Base-by-base conservation (phyloP, 352 stramenopile species). In the Phytophthora aleatoria region DNA sequence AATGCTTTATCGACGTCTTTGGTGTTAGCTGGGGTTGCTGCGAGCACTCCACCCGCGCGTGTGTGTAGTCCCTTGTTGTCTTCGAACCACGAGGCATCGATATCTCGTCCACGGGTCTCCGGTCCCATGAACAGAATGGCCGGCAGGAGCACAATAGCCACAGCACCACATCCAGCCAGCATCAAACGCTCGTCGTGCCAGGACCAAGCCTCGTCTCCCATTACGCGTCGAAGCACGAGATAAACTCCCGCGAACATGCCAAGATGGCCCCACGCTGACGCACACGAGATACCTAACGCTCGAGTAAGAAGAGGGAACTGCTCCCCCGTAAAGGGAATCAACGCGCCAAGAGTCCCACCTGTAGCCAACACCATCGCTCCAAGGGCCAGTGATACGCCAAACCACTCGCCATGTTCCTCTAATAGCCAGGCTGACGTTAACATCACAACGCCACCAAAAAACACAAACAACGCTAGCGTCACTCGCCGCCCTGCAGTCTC, bases 231-330 rank as follows among this genome's bases (percentile, higher is more conserved):
- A 24, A 85, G 60, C 15, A 73, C 64, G 3, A 63, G 48, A 39
- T 80, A 80, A 10, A 68, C 61, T 31, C 77, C 77, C 24, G 66
- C 41, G 47, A 83, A 80, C 50, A 76, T 78, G 9, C 74, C 77
- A 3, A 83, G 55, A 42, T 83, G 68, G 7, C 75, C 71, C 36
- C 70, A 74, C 8, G 63, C 75, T 20, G 67, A 53, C 11, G 77
- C 51, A 41, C 69, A 77, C 10, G 69, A 74, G 28, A 83, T 72
- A 15, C 75, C 77, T 27, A 84, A 49, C 8, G 75, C 70, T 43
- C 77, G 71, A 26, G 80, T 77, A 35, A 83, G 67, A 12, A 83
- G 67, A 13, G 73, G 70, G 28, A 83, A 86, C 47, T 81, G 73
- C 50, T 86, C 77, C 15, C 72, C 73, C 1, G 77, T 83, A 48